Evolutionary conservation across 345 rosid species (phyloP).

Genomic region (Eucalyptus curtisii): DNA sequence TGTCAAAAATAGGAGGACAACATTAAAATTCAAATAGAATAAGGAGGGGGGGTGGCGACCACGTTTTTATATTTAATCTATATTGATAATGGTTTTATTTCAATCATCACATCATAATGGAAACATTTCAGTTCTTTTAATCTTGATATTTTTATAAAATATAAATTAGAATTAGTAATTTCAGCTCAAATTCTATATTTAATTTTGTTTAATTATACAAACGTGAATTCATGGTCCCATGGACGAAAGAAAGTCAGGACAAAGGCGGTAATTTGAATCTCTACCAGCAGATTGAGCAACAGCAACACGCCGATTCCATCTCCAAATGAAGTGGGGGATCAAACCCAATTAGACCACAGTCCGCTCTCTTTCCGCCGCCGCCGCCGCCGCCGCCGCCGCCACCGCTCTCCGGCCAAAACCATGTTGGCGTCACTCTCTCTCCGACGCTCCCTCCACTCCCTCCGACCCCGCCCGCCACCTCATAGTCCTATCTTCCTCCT

Average conservation of each 20-base stretch:
- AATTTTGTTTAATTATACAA: too few species aligned
- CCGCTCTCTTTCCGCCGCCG: not conserved
- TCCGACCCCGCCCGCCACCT: not conserved
- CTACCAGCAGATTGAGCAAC: not conserved
- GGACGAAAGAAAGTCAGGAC: not conserved
- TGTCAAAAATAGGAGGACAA: not conserved
- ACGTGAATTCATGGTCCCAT: not conserved
- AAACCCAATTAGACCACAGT: not conserved
- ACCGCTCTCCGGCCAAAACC: not conserved
- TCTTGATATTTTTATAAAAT: too few species aligned
- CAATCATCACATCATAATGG: not conserved
- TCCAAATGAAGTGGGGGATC: not conserved
- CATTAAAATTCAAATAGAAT: not conserved
- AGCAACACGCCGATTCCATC: not conserved
- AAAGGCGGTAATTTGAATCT: not conserved
- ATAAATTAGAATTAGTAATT: not conserved
- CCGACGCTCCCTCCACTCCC: constrained; percentile 24
- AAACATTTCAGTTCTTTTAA: not conserved
- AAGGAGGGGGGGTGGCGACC: not conserved
- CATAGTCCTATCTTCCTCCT: not conserved
- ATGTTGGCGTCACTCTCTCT: constrained; percentile 48
- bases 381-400: not conserved
- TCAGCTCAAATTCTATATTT: not conserved
- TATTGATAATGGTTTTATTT: not conserved
- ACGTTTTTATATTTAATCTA: not conserved